Evolutionary conservation across 2,329 filamentous ascomycete species (phyloP).

Genomic region (Scedosporium boydii): DNA sequence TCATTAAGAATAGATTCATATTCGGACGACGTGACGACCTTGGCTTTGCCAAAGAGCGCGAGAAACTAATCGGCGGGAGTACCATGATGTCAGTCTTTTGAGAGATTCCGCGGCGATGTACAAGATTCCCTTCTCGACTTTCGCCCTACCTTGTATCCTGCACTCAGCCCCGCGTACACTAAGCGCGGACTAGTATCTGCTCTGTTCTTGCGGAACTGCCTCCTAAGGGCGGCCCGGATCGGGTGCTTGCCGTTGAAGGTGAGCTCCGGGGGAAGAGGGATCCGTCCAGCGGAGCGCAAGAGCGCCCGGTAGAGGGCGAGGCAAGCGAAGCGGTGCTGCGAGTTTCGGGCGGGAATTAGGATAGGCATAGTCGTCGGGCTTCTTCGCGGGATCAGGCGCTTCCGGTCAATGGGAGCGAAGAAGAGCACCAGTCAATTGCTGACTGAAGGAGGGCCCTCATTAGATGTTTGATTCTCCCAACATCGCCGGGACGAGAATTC

Average conservation of each 20-base stretch:
- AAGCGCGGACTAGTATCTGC: conserved; percentile 49
- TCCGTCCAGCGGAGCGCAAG: conserved; percentile 43
- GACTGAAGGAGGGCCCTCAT: not conserved
- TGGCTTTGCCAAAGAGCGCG: conserved; percentile 27
- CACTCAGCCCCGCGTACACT: conserved; percentile 50
- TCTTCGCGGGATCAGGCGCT: not conserved
- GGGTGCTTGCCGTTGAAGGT: not conserved
- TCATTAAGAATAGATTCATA: conserved; percentile 27
- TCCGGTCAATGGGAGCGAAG: not conserved
- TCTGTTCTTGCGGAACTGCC: conserved; percentile 52
- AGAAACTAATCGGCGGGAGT: conserved; percentile 24
- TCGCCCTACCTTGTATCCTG: conserved; percentile 53
- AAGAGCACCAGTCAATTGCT: conserved; percentile 2
- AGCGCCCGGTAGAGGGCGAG: conserved; percentile 66
- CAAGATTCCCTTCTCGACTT: not conserved
- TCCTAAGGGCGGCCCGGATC: conserved; percentile 40
- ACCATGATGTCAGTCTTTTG: not conserved
- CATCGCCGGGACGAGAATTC: not conserved
- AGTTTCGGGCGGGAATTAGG: conserved; percentile 36
- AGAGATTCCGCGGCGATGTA: too few relatives aligned
- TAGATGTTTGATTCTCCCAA: not conserved
- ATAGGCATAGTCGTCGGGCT: not conserved
- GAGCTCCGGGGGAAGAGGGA: conserved; percentile 34
- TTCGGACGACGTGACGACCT: conserved; percentile 26
- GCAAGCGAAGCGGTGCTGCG: conserved; percentile 46